Base-by-base conservation (phyloP, 2,329 filamentous ascomycete species). In the Stagonosporopsis tanaceti region DNA sequence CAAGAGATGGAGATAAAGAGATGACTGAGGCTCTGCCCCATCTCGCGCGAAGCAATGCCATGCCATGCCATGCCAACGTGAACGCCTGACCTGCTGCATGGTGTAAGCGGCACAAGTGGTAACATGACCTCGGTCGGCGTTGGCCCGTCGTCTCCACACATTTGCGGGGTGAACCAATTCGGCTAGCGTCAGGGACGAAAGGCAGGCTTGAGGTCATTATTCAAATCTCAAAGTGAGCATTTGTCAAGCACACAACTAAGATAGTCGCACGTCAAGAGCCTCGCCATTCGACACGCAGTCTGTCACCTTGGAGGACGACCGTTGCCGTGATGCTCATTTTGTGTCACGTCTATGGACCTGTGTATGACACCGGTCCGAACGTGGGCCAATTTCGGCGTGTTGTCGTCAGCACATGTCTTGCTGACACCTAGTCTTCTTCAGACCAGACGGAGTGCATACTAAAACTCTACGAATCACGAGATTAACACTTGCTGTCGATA, bases 61-160 rank as follows among this genome's bases (percentile, higher is more conserved):
- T 48, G 50, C 54, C 45, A 53, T 57, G 17, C 54, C 45, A 53
- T 57, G 17, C 25, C 34, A 12, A 32, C 15, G 30, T 53, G 44
- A 47, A 48, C 44, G 50, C 48, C 48, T 53, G 39, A 57, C 34
- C 12, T 17, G 47, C 22, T 38, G 45, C 48, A 34, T 48, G 32
- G 38, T 50, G 40, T 50, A 35, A 47, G 37, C 51, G 37, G 44
- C 44, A 47, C 6, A 25, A 20, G 7, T 22, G 17, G 50, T 53
- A 47, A 44, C 54, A 47, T 57, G 54, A 57, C 54, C 54, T 57
- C 48, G 54, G 54, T 30, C 54, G 25, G 11, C 38, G 2, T 44
- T 50, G 52, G 48, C 48, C 54, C 54, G 47, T 48, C 37, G 34
- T 9, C 24, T 48, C 54, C 20, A 45, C 54, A 45, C 54, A 53